Evolutionary conservation across 176 grass and related monocot species (phyloP), one percentile per base, ranked within the genome.

Genomic region (Miscanthus lutarioriparius): DNA sequence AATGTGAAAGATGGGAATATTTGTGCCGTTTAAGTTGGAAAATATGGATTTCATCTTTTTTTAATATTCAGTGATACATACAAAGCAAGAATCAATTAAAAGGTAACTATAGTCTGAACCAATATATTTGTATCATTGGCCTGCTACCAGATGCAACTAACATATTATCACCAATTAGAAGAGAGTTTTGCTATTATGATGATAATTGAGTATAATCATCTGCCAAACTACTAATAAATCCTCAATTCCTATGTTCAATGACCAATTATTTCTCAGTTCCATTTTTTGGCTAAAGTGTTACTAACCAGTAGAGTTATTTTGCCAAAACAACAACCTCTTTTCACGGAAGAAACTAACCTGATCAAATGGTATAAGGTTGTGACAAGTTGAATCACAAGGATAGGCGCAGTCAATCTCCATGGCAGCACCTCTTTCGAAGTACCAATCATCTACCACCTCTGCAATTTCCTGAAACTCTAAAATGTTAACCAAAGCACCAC

Each of bases 371-470:
- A 35, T 35, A 35, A 35, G 33, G 3, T 35, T n/a, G n/a, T 91
- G 74, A 80, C 92, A 97, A 70, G 86, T 86, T 64, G 88, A 69
- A 76, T 91, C 92, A 75, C 95, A 94, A 87, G 92, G 92, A 80
- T 94, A 92, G 19, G 90, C 38, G 2, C 90, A 97, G 75, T 87
- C 95, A 22, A 91, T 83, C 84, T 87, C 84, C 59, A 87, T 92
- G 70, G 67, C 65, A 17, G 20, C 48, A n/a, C 47, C 70, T 54
- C 95, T 94, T 73, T 84, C 81, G 5, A 92, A 94, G 74, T 91
- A 94, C 95, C 92, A 94, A 83, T 92, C 86, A 66, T 88, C 86
- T 65, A 97, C 88, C 49, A 67, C 74, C 82, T 92, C 92, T 92
- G 90, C 88, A 83, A 94, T 94, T 17, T 88, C 92, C 92, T 94